Base-by-base conservation (phyloP, 208 protist genomes). In the Trichomonas tenax region DNA sequence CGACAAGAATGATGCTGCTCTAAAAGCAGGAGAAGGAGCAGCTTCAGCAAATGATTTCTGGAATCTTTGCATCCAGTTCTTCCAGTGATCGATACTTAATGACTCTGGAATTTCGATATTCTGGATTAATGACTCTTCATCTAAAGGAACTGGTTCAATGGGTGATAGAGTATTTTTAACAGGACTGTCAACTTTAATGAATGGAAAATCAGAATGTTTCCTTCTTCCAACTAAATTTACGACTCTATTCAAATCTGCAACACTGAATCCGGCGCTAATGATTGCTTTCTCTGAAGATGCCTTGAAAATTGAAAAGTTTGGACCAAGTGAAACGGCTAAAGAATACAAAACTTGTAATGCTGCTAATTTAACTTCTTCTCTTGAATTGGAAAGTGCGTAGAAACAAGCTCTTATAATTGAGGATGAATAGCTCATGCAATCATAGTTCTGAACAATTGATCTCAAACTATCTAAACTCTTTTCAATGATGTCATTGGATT, bases 301-400 rank as follows among this genome's bases (percentile, higher is more conserved):
- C 58, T 72, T 72, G 26, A 72, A 93, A 17, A 51, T 38, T 15
- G 41, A 34, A 15, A 93, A 93, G 26, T 51, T 38, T 11, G 11
- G 14, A 38, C 44, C 40, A 58, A 93, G 44, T 31, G 86, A 38
- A 38, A 93, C 86, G 38, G 86, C 86, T 17, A 93, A 51, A 58
- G 86, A 48, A 93, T 93, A 93, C n/a, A 93, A 93, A 51, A 93
- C 44, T 93, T 93, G 86, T 36, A 44, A 48, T 38, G 44, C 40
- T 36, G 17, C 26, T 15, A 26, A 14, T 51, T 93, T 51, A 17
- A 51, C 21, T 58, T 34, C 26, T 84, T 40, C 23, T 23, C 0
- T 23, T 17, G 3, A 0, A 34, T 38, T 51, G 15, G 36, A 4
- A 26, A 51, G 26, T 38, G 40, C 17, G 45, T 38, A 51, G 26